A percentile compares a stretch with the other conserved stretches of the same genome.
These are phyloP conservation scores for Gremmenia infestans DNA, from an alignment of 2,329 filamentous ascomycete species.

Conservation along the genomic window DNA sequence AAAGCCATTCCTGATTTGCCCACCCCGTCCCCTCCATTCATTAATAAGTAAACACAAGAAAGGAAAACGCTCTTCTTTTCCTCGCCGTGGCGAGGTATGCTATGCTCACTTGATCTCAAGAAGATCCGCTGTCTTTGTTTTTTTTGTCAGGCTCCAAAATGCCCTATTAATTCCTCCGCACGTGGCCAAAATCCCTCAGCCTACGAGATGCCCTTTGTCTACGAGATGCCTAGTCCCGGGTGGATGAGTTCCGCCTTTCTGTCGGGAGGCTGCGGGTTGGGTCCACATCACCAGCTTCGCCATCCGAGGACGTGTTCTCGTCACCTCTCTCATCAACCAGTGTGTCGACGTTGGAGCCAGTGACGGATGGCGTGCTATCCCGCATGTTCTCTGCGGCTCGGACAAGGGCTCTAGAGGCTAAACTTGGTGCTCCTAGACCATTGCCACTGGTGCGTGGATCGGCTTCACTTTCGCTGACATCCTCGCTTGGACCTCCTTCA, in stretches of 20 bases:
- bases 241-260: neutral
- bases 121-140: neutral
- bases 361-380: conserved; percentile 11
- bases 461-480: conserved; percentile 27
- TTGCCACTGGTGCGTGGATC: conserved; percentile 16
- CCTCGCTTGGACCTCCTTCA: conserved; percentile 23
- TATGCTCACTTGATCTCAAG: neutral
- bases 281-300: neutral
- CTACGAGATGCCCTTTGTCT: neutral
- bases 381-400: conserved; percentile 11
- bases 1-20: conserved; percentile 12
- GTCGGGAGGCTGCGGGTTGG: neutral
- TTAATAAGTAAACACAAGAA: conserved; percentile 1
- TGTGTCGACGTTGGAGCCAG: conserved; percentile 3
- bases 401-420: conserved; percentile 14
- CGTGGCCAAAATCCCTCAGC: neutral
- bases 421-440: conserved; percentile 12
- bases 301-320: neutral
- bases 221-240: neutral
- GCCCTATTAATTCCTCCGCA: neutral
- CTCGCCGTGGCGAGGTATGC: neutral
- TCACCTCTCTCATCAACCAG: conserved; percentile 16
- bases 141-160: neutral
- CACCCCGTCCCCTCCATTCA: conserved; percentile 13
- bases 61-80: neutral